A percentile compares a stretch with the other conserved stretches of the same genome.
These are phyloP conservation scores for Actinidia polygama DNA, from an alignment of 179 eudicot species.

Conservation along the genomic window DNA sequence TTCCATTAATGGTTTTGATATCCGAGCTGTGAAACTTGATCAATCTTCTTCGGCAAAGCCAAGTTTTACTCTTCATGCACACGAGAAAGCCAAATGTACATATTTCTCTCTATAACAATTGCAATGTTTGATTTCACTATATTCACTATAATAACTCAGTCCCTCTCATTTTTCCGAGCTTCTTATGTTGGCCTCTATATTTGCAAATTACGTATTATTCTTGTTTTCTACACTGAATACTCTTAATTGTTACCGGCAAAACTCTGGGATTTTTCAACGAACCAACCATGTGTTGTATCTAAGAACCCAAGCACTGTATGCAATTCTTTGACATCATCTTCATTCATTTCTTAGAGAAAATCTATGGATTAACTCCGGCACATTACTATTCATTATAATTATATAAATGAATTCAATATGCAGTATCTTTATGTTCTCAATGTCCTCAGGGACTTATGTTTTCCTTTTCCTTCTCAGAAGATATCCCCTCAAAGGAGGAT, in stretches of 20 bases:
- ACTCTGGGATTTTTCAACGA: slow-evolving; percentile 85
- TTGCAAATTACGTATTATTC: neutral
- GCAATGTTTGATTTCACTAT: slow-evolving; percentile 5
- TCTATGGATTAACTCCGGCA: neutral
- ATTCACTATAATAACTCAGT: slow-evolving; percentile 26
- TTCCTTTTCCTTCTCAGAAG: slow-evolving; percentile 78
- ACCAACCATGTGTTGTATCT: slow-evolving; percentile 81
- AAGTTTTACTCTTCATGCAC: slow-evolving; percentile 86
- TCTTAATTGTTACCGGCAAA: slow-evolving; percentile 50
- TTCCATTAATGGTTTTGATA: slow-evolving; percentile 76
- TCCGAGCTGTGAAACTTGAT: slow-evolving; percentile 68
- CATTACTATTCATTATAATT: neutral
- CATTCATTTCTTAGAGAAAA: neutral
- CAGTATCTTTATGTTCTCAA: neutral
- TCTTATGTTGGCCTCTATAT: slow-evolving; percentile 42
- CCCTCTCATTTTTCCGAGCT: slow-evolving; percentile 49
- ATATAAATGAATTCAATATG: neutral
- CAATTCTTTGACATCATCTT: slow-evolving; percentile 6
- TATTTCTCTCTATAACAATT: neutral
- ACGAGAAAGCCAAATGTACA: slow-evolving; percentile 93
- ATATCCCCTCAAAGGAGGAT: slow-evolving; percentile 74
- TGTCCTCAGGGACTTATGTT: slow-evolving; percentile 81
- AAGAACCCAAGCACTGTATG: slow-evolving; percentile 85
- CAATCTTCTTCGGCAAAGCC: slow-evolving; percentile 60
- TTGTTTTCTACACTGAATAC: neutral